Conservation (phyloP, 2,329 filamentous ascomycete species). For the Hymenoscyphus linearis region DNA sequence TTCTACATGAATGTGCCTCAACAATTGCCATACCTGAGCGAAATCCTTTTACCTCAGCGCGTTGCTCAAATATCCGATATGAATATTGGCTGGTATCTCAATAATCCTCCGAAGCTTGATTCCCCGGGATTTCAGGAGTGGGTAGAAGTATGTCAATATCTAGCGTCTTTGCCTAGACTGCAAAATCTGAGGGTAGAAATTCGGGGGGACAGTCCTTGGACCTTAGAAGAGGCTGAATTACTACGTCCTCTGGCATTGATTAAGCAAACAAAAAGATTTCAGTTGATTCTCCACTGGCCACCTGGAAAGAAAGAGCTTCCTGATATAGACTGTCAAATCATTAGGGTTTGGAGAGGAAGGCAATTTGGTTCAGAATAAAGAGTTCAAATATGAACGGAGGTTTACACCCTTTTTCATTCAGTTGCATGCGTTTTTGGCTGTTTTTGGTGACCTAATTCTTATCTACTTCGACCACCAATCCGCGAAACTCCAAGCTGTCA, state of each 20-base stretch:
- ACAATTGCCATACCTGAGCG: background rate
- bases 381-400: background rate
- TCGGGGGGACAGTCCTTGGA: background rate
- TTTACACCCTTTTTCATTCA: too few relatives aligned
- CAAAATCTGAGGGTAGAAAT: background rate
- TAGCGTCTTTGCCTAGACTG: background rate
- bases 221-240: background rate
- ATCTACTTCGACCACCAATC: too few relatives aligned
- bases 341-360: background rate
- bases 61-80: background rate
- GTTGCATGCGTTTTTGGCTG: too few relatives aligned
- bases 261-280: background rate
- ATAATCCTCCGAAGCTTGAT: background rate
- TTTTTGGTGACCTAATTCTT: too few relatives aligned
- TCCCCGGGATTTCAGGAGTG: background rate
- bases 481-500: too few relatives aligned
- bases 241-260: background rate
- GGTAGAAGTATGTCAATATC: background rate
- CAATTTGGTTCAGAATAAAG: background rate
- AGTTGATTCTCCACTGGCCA: background rate
- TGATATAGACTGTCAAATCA: background rate
- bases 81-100: background rate
- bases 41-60: background rate
- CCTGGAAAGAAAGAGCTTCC: background rate
- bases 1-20: background rate